Conservation (phyloP, 2,329 filamentous ascomycete species). For the Sporothrix curviconia region DNA sequence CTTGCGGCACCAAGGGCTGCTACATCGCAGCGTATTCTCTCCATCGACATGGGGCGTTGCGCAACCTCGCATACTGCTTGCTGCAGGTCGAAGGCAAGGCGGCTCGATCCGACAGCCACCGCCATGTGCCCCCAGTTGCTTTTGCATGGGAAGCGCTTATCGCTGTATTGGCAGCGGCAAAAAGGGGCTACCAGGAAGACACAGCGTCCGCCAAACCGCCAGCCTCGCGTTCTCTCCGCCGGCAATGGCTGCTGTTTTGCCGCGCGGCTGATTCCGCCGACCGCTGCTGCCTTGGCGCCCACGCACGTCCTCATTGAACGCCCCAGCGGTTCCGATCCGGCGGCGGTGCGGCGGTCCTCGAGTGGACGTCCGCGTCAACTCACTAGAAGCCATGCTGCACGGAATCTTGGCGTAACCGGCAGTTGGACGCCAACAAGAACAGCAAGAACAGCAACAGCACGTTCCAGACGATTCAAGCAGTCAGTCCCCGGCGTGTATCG, state of each 20-base stretch:
- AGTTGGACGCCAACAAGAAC: slow-evolving; percentile 29
- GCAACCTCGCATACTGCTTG: slow-evolving; percentile 70
- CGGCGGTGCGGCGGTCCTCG: slow-evolving; percentile 59
- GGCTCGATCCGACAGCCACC: too few species aligned
- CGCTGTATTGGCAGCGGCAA: slow-evolving; percentile 16
- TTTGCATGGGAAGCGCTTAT: slow-evolving; percentile 24
- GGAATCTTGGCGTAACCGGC: slow-evolving; percentile 56
- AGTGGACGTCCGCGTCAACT: slow-evolving; percentile 83
- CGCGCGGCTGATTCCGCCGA: slow-evolving; percentile 28
- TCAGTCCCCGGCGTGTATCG: slow-evolving; percentile 46
- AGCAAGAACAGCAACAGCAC: background rate
- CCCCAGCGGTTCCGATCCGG: slow-evolving; percentile 56
- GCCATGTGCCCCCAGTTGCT: too few species aligned
- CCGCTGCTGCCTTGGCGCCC: slow-evolving; percentile 48
- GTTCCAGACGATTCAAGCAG: slow-evolving; percentile 34
- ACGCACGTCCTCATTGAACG: slow-evolving; percentile 64
- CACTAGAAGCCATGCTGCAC: slow-evolving; percentile 76
- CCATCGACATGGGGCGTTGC: slow-evolving; percentile 81
- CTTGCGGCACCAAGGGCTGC: slow-evolving; percentile 24
- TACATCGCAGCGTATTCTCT: slow-evolving; percentile 50
- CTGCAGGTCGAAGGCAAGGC: slow-evolving; percentile 32
- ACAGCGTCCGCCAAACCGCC: background rate
- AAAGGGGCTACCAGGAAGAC: background rate
- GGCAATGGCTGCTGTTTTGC: slow-evolving; percentile 30
- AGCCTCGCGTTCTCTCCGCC: slow-evolving; percentile 27